Conservation (phyloP, 2,329 filamentous ascomycete genomes). For the Fusarium luffae region DNA sequence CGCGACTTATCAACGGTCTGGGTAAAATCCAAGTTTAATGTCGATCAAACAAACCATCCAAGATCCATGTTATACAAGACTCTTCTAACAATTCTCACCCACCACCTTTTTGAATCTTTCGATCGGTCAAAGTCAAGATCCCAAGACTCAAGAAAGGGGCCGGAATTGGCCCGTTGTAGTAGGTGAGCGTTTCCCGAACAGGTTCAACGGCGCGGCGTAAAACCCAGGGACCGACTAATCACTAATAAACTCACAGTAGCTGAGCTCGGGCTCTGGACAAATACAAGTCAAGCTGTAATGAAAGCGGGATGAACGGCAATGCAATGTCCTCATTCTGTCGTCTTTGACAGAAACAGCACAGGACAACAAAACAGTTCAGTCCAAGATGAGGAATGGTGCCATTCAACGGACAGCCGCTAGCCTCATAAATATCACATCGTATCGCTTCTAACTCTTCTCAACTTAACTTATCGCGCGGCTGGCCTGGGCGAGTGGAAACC, state of each 20-base stretch:
- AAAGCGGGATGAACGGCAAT: constrained; percentile 16
- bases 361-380: neutral
- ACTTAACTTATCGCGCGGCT: constrained; percentile 29
- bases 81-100: constrained; percentile 20
- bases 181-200: constrained; percentile 35
- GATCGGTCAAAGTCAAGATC: constrained; percentile 16
- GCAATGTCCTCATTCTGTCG: constrained; percentile 5
- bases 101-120: constrained; percentile 15
- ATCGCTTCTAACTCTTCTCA: neutral
- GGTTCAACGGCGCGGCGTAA: constrained; percentile 30
- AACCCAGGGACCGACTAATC: neutral
- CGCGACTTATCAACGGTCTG: constrained; percentile 15
- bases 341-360: neutral
- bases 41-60: constrained; percentile 30
- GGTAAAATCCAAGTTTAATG: constrained; percentile 7
- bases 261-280: neutral
- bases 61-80: neutral
- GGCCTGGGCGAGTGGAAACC: constrained; percentile 26
- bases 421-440: constrained; percentile 16
- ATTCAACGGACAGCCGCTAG: constrained; percentile 25
- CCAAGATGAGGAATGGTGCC: constrained; percentile 26
- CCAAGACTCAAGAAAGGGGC: constrained; percentile 27
- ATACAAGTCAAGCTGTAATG: constrained; percentile 4
- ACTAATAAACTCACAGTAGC: neutral
- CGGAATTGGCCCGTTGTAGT: constrained; percentile 39